Base-by-base conservation (phyloP, 2,329 filamentous ascomycete genomes). In the Microcera coccophila region DNA sequence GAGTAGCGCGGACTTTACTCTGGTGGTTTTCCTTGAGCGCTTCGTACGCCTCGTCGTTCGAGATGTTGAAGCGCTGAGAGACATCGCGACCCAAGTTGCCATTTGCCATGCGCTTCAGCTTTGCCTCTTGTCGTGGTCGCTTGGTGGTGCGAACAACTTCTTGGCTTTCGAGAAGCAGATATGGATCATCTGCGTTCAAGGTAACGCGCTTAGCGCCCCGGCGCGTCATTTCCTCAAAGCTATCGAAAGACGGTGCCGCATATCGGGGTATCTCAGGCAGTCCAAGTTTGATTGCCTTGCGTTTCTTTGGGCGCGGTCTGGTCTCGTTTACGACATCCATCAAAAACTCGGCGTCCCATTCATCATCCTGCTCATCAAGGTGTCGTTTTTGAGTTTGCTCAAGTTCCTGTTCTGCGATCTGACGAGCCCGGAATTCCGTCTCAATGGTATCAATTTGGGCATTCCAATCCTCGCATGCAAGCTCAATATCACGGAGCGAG, bases 11-110 rank as follows among this genome's bases (percentile, higher is more conserved):
- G 48, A 98, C 87, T 67, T 95, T 97, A 74, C 88, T 90, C 68
- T 95, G 89, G 60, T 95, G 90, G 60, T 96, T 97, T 65, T 95
- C 90, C 67, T 97, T 97, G 34, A 98, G 78, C 47, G 90, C 81
- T 60, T 97, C 90, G 63, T 98, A 98, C 2, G 90, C 90, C 45
- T 93, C 86, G 59, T 98, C 93, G 50, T 97, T 97, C 21, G 90
- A 95, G 45, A 94, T 87, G 62, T 97, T 97, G 74, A 95, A 98
- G 32, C 91, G 84, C 53, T 85, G 80, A 28, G 80, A 80, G 26
- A 95, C 76, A 42, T 87, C 82, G 41, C 84, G 85, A 3, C 83
- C 81, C 32, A 89, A 69, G 38, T 82, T 84, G 14, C 82, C 81
- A 43, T 80, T 84, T 7, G 78, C 81, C 71, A 82, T 82, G 49